A percentile compares a stretch with the other conserved stretches of the same genome.
Evolutionary conservation across 73 alveolate genomes (phyloP).

Genomic region (Effrenium voratum): DNA sequence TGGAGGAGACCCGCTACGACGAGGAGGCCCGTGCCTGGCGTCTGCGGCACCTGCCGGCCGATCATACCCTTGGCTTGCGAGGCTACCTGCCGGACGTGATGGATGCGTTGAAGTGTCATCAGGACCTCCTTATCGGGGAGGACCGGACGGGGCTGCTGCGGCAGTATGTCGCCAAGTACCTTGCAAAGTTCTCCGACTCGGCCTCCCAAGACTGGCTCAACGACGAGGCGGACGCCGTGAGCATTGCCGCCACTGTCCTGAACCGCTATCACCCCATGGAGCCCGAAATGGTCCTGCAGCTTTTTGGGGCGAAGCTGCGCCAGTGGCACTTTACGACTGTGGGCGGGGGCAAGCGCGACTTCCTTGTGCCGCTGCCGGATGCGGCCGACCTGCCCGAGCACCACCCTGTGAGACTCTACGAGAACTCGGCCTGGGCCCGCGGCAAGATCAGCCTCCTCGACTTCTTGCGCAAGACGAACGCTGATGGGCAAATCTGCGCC

Average conservation of each 20-base stretch:
- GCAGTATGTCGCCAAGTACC: background rate
- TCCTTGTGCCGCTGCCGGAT: slow-evolving; percentile 28
- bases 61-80: too few relatives aligned
- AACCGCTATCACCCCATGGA: background rate
- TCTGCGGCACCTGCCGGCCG: too few relatives aligned
- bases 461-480: slow-evolving; percentile 28
- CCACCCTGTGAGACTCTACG: slow-evolving; percentile 1
- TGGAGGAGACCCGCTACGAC: background rate
- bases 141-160: background rate
- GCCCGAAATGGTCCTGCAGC: background rate
- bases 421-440: background rate
- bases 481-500: background rate
- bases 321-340: slow-evolving; percentile 15
- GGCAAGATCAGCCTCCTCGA: slow-evolving; percentile 28
- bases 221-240: too few relatives aligned
- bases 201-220: too few relatives aligned
- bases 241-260: too few relatives aligned
- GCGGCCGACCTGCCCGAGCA: background rate
- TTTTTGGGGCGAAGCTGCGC: background rate
- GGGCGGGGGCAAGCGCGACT: slow-evolving; percentile 65
- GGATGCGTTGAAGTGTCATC: background rate
- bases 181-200: too few relatives aligned
- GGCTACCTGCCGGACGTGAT: too few relatives aligned
- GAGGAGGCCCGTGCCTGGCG: too few relatives aligned
- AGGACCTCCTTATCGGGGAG: background rate